Evolutionary conservation across 2,329 filamentous ascomycete genomes (phyloP).

Genomic region (Xylaria digitata): DNA sequence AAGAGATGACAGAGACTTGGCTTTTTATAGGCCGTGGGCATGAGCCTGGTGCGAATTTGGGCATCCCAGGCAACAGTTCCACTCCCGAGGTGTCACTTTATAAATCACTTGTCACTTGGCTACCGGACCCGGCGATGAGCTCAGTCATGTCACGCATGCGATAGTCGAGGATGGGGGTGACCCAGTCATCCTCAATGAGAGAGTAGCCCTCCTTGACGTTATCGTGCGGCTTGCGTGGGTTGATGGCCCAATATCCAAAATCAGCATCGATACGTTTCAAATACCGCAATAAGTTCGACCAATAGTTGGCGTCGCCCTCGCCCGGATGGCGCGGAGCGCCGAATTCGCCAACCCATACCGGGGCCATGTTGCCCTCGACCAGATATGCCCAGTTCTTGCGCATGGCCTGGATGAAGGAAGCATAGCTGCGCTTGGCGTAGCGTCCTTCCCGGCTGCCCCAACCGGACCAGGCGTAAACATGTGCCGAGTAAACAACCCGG

Average conservation of each 20-base stretch:
- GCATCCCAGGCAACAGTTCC: neutral
- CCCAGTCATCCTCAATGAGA: slow-evolving; percentile 72
- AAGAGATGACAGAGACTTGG: neutral
- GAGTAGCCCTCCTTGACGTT: slow-evolving; percentile 70
- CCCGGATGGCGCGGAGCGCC: slow-evolving; percentile 66
- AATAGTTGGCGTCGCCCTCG: slow-evolving; percentile 71
- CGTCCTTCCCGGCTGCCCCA: slow-evolving; percentile 72
- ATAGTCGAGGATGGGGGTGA: slow-evolving; percentile 71
- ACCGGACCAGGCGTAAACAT: slow-evolving; percentile 77
- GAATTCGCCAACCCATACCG: slow-evolving; percentile 77
- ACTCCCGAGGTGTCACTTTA: neutral
- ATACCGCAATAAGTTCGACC: slow-evolving; percentile 70
- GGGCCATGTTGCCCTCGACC: slow-evolving; percentile 64
- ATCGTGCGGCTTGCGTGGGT: slow-evolving; percentile 71
- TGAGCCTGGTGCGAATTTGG: neutral
- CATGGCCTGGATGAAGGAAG: slow-evolving; percentile 72
- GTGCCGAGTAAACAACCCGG: slow-evolving; percentile 73
- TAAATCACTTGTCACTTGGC: slow-evolving; percentile 11
- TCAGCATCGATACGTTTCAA: slow-evolving; percentile 69
- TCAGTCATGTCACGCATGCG: slow-evolving; percentile 70
- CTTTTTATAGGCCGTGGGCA: neutral
- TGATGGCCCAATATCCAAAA: slow-evolving; percentile 77
- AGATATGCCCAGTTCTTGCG: slow-evolving; percentile 74
- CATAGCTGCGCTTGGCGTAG: slow-evolving; percentile 70
- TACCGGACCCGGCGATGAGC: slow-evolving; percentile 56